These are phyloP conservation scores for Dysphania ambrosioides DNA, from an alignment of 148 eudicot species.

Conservation along the genomic window DNA sequence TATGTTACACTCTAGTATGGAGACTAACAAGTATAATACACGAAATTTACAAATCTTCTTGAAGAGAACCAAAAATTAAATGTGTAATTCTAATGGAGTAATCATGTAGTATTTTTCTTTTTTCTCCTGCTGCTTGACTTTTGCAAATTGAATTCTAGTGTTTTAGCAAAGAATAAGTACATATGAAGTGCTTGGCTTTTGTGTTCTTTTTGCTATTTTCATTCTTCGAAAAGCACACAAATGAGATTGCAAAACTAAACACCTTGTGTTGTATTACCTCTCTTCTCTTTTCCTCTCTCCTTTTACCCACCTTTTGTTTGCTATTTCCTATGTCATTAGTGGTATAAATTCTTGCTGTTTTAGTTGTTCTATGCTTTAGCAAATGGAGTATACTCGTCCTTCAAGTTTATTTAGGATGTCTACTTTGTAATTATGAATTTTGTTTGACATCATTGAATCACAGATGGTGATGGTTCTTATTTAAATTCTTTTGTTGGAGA, in stretches of 20 bases:
- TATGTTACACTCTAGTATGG: background rate
- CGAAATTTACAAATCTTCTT: background rate
- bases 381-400: background rate
- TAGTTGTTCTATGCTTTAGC: background rate
- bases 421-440: slow-evolving; percentile 15
- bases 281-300: background rate
- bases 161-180: background rate
- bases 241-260: no score
- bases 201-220: background rate
- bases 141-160: no score
- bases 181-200: background rate
- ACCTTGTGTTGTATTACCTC: no score
- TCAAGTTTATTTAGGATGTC: slow-evolving; percentile 8
- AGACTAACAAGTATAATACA: background rate
- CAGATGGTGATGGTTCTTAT: slow-evolving; percentile 51
- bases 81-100: background rate
- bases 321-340: background rate
- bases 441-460: slow-evolving; percentile 40
- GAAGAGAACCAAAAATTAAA: background rate
- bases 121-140: background rate
- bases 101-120: background rate
- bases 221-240: background rate
- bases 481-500: slow-evolving; percentile 50
- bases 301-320: background rate
- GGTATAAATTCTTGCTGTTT: background rate